Evolutionary conservation across 768 basidiomycete species (phyloP).

Genomic region (Tulasnella sp.): DNA sequence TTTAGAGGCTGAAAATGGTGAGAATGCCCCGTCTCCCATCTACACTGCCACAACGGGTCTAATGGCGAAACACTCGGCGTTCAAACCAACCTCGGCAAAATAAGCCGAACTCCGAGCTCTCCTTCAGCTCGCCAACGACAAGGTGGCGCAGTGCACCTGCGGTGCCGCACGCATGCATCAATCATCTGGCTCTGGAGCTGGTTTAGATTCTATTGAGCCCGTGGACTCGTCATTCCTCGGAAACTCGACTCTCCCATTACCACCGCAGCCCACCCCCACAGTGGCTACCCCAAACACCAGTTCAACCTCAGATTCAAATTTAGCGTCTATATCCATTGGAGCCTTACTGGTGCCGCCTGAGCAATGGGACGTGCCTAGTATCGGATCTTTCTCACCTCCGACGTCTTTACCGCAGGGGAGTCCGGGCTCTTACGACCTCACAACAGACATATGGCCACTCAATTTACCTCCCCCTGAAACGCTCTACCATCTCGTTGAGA

Average conservation of each 20-base stretch:
- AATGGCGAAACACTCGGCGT: neutral
- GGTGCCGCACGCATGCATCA: constrained; percentile 6
- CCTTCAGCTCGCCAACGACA: neutral
- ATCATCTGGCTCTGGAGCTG: neutral
- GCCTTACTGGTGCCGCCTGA: neutral
- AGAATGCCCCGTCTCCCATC: neutral
- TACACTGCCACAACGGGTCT: neutral
- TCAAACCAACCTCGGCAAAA: too few relatives aligned
- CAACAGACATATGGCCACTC: constrained; percentile 28
- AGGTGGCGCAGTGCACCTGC: neutral
- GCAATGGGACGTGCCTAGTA: neutral
- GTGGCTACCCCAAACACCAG: too few relatives aligned
- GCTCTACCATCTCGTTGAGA: constrained; percentile 31
- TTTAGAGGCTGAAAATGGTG: neutral
- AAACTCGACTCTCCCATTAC: neutral
- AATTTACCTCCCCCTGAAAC: constrained; percentile 28
- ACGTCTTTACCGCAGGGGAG: neutral
- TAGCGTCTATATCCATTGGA: neutral
- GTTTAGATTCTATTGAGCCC: neutral
- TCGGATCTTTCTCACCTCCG: neutral
- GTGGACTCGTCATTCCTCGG: neutral
- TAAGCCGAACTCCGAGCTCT: constrained; percentile 20
- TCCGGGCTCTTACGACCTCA: neutral
- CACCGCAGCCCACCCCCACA: neutral
- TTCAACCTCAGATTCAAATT: too few relatives aligned